Percentiles rank a stretch among this genome's conserved stretches.
These are phyloP conservation scores for Saccharomycopsis hybrid DNA, from an alignment of 1,139 yeast genomes.

Conservation along the genomic window DNA sequence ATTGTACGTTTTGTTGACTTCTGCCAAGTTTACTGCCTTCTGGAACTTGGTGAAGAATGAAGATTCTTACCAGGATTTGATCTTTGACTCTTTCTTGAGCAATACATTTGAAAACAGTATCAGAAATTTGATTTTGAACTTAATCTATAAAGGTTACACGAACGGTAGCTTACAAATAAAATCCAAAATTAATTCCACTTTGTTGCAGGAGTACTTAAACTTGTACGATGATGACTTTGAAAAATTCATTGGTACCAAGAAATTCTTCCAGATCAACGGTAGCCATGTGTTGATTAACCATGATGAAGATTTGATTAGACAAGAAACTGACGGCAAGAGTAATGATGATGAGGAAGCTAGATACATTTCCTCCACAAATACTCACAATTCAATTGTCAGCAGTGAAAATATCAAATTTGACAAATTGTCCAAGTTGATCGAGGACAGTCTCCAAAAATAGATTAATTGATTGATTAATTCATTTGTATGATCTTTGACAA, in stretches of 20 bases:
- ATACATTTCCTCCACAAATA: constrained; percentile 5
- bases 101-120: constrained; percentile 13
- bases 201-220: constrained; percentile 18
- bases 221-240: constrained; percentile 19
- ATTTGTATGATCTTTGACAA: too few relatives aligned
- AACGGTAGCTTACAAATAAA: constrained; percentile 13
- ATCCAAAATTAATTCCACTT: constrained; percentile 12
- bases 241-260: constrained; percentile 9
- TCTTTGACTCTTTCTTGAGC: constrained; percentile 16
- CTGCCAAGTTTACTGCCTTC: constrained; percentile 17
- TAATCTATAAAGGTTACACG: constrained; percentile 19
- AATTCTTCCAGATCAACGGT: constrained; percentile 12
- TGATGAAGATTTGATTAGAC: constrained; percentile 8
- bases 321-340: background rate
- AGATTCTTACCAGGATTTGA: constrained; percentile 18
- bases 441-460: constrained; percentile 13
- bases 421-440: constrained; percentile 19
- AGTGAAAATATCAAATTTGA: constrained; percentile 20
- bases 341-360: background rate
- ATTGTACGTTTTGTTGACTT: constrained; percentile 15
- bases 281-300: constrained; percentile 17
- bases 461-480: too few relatives aligned
- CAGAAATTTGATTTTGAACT: constrained; percentile 12
- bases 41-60: constrained; percentile 19
- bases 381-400: constrained; percentile 14